Base-by-base conservation (phyloP, 2,329 filamentous ascomycete species). In the Phyllosticta ampelicida region DNA sequence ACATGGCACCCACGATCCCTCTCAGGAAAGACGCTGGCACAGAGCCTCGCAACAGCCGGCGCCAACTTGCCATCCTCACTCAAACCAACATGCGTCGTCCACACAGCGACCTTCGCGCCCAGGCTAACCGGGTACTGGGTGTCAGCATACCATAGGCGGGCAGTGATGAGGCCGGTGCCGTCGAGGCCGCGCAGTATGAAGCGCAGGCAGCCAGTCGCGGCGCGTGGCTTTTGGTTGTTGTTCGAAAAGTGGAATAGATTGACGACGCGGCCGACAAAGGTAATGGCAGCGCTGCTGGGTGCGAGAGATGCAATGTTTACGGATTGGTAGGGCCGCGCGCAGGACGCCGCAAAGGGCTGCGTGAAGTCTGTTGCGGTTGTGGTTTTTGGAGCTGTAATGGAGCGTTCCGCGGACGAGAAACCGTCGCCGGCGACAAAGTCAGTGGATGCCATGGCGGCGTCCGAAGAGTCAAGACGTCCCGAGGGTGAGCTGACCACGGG, bases 21-120 rank as follows among this genome's bases (percentile, higher is more conserved):
- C 48, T 81, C 79, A 0, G 81, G 82, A 56, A 83, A 83, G 28
- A 86, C 75, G n/a, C 77, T 79, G 0, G 78, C 78, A 55, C 78
- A 78, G 19, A 80, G 68, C 1, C 75, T 74, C 55, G 80, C 80
- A 48, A 68, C 73, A 0, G 72, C 70, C 13, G 70, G 71, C 0
- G 73, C 70, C 10, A 78, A 67, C 5, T 64, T 67, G 1, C 69
- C 70, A 26, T 72, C 69, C n/a, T 75, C 73, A 16, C 74, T 70
- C 48, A 76, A 73, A n/a, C 76, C 75, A 51, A 84, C 73, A 61
- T 82, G 81, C 8, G 76, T 77, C 1, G 81, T 77, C 79, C 80
- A 85, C 9, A 84, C 67, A 0, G 78, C 79, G 16, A 84, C 70
- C 1, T 83, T 73, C 44, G 78, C 76, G 2, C 82, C 81, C 2